Conservation (phyloP, 768 basidiomycete genomes). For the Termitomyces sp. region DNA sequence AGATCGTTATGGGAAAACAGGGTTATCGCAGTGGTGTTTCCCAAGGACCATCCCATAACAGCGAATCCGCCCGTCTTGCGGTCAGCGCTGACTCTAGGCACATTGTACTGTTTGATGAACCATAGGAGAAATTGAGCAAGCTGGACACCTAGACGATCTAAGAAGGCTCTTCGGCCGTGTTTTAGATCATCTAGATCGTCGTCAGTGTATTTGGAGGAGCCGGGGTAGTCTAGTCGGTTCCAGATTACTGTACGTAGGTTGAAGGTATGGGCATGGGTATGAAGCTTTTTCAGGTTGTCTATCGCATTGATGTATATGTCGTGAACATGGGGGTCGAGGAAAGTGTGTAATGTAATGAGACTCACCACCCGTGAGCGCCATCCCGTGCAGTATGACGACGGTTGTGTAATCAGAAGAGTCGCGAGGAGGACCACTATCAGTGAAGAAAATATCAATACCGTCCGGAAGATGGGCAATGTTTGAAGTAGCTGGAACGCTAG, state of each 20-base stretch:
- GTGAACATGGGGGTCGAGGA: not conserved
- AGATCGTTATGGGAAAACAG: conserved; percentile 21
- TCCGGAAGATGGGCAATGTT: conserved; percentile 5
- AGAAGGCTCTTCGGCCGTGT: conserved; percentile 18
- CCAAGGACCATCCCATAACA: conserved; percentile 37
- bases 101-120: conserved; percentile 21
- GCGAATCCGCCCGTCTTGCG: conserved; percentile 29
- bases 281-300: conserved; percentile 18
- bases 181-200: conserved; percentile 27
- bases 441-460: conserved; percentile 26
- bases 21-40: conserved; percentile 22
- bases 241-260: conserved; percentile 26
- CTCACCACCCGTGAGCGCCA: conserved; percentile 29
- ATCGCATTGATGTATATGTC: not conserved
- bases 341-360: too few species aligned
- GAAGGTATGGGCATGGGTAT: conserved; percentile 15
- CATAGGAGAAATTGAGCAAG: conserved; percentile 24
- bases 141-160: conserved; percentile 23
- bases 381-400: conserved; percentile 31
- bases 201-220: conserved; percentile 27
- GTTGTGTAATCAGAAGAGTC: conserved; percentile 30
- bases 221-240: conserved; percentile 31
- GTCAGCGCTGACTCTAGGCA: conserved; percentile 23
- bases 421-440: conserved; percentile 30
- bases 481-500: not conserved